These are phyloP conservation scores for Discostella stelligera DNA, from an alignment of 352 stramenopile species.

Conservation along the genomic window DNA sequence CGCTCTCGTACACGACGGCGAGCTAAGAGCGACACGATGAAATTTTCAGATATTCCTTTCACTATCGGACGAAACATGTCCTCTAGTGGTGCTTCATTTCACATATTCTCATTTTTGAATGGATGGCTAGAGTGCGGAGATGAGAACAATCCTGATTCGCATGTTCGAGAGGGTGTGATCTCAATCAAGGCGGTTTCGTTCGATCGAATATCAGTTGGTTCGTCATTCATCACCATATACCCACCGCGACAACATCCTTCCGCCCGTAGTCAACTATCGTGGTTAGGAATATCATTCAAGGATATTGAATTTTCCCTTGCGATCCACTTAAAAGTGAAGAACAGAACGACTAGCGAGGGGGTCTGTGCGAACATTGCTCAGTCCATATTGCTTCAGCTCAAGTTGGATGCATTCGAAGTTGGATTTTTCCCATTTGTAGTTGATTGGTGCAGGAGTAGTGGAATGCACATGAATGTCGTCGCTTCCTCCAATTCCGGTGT, in stretches of 20 bases:
- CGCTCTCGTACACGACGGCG: constrained; percentile 18
- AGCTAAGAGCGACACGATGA: constrained; percentile 1
- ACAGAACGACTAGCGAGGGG: constrained; percentile 2
- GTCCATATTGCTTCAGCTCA: constrained; percentile 31
- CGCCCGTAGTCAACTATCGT: constrained; percentile 18
- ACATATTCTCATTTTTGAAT: constrained; percentile 53
- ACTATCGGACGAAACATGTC: constrained; percentile 46
- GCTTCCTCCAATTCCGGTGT: constrained; percentile 16
- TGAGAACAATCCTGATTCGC: constrained; percentile 2
- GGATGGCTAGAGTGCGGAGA: constrained; percentile 18
- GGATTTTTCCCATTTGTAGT: constrained; percentile 27
- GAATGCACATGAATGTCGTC: constrained; percentile 28
- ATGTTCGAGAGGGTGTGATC: constrained; percentile 16
- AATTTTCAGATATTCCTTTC: constrained; percentile 47
- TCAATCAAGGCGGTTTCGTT: constrained; percentile 40
- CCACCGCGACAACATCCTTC: constrained; percentile 14
- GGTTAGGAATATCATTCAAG: constrained; percentile 37
- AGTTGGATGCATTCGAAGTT: constrained; percentile 31
- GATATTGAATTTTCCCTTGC: constrained; percentile 41
- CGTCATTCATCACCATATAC: constrained; percentile 27
- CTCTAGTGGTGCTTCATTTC: constrained; percentile 40
- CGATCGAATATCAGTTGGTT: constrained; percentile 42
- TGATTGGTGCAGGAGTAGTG: constrained; percentile 25
- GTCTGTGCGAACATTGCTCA: background rate
- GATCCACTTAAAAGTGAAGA: constrained; percentile 38